These are phyloP conservation scores for Hypoxylon lienhwacheense DNA, from an alignment of 495 filamentous ascomycete species.

Conservation along the genomic window DNA sequence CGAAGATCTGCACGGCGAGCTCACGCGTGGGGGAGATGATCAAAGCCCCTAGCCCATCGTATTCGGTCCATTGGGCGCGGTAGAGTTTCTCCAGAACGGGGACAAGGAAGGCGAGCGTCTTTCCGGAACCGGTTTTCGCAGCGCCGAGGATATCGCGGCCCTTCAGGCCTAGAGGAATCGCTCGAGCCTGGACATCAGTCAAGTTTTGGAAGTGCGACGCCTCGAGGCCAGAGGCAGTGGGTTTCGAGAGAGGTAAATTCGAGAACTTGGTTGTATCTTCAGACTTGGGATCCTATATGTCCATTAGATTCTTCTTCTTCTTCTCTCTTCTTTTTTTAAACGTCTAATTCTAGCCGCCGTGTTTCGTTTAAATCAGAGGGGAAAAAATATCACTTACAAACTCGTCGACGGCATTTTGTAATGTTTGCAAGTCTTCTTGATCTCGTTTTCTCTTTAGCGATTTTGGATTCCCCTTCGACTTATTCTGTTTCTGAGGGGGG, in stretches of 20 bases:
- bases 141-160: constrained; percentile 90
- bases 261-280: constrained; percentile 62
- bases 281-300: constrained; percentile 48
- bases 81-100: constrained; percentile 96
- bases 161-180: constrained; percentile 82
- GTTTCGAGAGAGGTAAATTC: constrained; percentile 81
- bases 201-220: constrained; percentile 86
- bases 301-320: constrained; percentile 8
- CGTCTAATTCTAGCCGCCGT: not conserved
- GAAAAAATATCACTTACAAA: constrained; percentile 37
- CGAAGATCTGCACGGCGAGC: constrained; percentile 95
- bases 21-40: constrained; percentile 95
- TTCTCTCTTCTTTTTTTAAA: not conserved
- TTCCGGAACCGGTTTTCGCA: constrained; percentile 95
- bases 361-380: too few relatives aligned
- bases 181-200: constrained; percentile 88
- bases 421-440: constrained; percentile 59
- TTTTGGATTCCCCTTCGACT: constrained; percentile 40
- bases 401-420: constrained; percentile 50
- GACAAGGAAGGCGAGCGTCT: constrained; percentile 90
- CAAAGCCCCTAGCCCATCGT: constrained; percentile 88
- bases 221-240: constrained; percentile 78
- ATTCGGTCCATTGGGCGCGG: constrained; percentile 82
- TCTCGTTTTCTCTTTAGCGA: constrained; percentile 50
- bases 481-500: constrained; percentile 27